A percentile compares a stretch with the other conserved stretches of the same genome.
Evolutionary conservation across 768 basidiomycete species (phyloP).

Genomic region (Glaciozyma martinii): DNA sequence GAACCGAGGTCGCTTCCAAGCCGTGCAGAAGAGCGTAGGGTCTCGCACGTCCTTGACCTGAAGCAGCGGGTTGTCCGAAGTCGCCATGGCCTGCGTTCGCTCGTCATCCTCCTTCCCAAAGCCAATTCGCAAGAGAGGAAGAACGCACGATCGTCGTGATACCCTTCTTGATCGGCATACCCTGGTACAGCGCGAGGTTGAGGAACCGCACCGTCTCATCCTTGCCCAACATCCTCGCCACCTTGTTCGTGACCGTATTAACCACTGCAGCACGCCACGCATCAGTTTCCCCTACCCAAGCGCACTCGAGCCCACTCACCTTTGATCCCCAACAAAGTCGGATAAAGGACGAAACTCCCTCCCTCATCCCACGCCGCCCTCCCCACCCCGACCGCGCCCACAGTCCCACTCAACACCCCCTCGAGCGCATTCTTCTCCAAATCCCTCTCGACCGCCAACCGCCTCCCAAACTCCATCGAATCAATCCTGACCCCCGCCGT

Average conservation of each 20-base stretch:
- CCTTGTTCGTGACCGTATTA: slow-evolving; percentile 88
- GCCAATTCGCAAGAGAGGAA: neutral
- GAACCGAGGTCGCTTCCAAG: slow-evolving; percentile 84
- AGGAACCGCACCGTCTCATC: slow-evolving; percentile 87
- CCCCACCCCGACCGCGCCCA: slow-evolving; percentile 47
- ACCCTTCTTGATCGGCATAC: slow-evolving; percentile 78
- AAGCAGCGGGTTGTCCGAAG: slow-evolving; percentile 88
- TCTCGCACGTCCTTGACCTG: slow-evolving; percentile 75
- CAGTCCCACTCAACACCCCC: slow-evolving; percentile 43
- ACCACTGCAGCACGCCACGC: slow-evolving; percentile 54
- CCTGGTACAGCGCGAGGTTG: slow-evolving; percentile 84
- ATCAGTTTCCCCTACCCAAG: neutral
- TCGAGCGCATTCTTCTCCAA: slow-evolving; percentile 49
- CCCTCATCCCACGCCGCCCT: slow-evolving; percentile 98
- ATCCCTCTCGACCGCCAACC: slow-evolving; percentile 56
- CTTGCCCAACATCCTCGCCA: slow-evolving; percentile 77
- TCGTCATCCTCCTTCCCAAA: neutral
- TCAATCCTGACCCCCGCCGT: slow-evolving; percentile 63
- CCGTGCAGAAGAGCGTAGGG: slow-evolving; percentile 85
- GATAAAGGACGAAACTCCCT: slow-evolving; percentile 86
- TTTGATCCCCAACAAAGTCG: slow-evolving; percentile 89
- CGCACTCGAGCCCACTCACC: slow-evolving; percentile 47
- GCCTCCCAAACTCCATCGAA: slow-evolving; percentile 81
- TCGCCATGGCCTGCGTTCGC: slow-evolving; percentile 69
- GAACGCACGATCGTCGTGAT: slow-evolving; percentile 64